Evolutionary conservation across 306 rosid species (phyloP).

Genomic region (Sesbania bispinosa): DNA sequence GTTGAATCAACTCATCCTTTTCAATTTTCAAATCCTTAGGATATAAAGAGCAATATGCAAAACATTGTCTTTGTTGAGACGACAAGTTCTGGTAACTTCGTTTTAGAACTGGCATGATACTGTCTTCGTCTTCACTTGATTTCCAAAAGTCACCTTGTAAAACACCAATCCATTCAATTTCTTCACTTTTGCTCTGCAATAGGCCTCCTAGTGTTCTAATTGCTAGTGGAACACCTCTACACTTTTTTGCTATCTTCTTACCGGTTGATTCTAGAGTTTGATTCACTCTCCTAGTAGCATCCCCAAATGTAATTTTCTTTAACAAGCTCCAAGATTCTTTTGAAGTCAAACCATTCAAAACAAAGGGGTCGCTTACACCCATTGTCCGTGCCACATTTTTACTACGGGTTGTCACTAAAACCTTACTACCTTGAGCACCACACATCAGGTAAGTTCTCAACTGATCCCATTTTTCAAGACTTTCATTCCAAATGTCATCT

Average conservation of each 20-base stretch:
- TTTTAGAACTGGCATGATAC: neutral
- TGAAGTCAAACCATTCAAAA: neutral
- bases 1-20: neutral
- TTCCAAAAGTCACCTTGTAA: neutral
- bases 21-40: neutral
- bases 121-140: neutral
- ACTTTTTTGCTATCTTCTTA: neutral
- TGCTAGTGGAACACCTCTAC: neutral
- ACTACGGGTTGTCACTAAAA: slow-evolving; percentile 2
- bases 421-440: neutral
- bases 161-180: neutral
- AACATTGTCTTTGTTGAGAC: neutral
- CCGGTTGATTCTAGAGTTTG: neutral
- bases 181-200: neutral
- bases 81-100: neutral
- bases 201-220: neutral
- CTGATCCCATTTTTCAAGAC: neutral
- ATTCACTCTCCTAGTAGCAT: neutral
- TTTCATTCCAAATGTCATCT: slow-evolving; percentile 1
- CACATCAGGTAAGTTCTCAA: slow-evolving; percentile 1
- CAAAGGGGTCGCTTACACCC: neutral
- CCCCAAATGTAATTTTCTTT: neutral
- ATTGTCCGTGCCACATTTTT: neutral
- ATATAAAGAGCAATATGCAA: neutral
- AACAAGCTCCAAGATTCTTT: neutral